Conservation (phyloP, 2,329 filamentous ascomycete genomes). For the Hymenoscyphus salicellus region DNA sequence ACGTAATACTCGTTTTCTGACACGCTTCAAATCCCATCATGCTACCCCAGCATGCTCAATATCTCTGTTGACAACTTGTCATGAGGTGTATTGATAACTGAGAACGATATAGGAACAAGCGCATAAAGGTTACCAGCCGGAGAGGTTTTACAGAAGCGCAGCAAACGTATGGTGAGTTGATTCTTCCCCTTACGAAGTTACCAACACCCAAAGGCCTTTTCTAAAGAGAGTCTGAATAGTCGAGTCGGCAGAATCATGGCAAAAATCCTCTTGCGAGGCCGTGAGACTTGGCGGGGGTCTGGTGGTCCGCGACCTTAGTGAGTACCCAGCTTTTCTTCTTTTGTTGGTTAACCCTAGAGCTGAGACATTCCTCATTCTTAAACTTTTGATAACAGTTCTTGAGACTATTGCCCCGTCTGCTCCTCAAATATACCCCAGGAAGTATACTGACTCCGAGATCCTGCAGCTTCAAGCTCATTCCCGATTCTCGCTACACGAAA, state of each 20-base stretch:
- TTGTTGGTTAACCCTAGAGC: too few relatives aligned
- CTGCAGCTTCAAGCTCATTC: not conserved
- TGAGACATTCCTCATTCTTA: too few relatives aligned
- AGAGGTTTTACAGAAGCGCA: not conserved
- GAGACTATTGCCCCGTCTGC: too few relatives aligned
- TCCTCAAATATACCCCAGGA: too few relatives aligned
- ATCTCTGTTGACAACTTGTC: not conserved
- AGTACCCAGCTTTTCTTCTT: too few relatives aligned
- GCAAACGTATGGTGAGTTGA: not conserved
- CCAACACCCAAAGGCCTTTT: not conserved
- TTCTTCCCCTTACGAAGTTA: not conserved
- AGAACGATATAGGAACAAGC: not conserved
- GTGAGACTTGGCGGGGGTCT: not conserved
- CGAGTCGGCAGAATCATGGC: not conserved
- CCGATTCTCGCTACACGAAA: not conserved
- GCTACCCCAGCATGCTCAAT: not conserved
- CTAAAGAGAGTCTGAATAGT: not conserved
- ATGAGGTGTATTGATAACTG: not conserved
- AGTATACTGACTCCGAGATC: too few relatives aligned
- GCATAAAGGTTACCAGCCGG: not conserved
- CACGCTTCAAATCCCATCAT: not conserved
- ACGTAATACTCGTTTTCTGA: not conserved
- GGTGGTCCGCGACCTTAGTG: not conserved
- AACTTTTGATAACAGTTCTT: too few relatives aligned
- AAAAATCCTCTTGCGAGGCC: not conserved